Conservation (phyloP, 163 green algal genomes). For the Volvox carteri region DNA sequence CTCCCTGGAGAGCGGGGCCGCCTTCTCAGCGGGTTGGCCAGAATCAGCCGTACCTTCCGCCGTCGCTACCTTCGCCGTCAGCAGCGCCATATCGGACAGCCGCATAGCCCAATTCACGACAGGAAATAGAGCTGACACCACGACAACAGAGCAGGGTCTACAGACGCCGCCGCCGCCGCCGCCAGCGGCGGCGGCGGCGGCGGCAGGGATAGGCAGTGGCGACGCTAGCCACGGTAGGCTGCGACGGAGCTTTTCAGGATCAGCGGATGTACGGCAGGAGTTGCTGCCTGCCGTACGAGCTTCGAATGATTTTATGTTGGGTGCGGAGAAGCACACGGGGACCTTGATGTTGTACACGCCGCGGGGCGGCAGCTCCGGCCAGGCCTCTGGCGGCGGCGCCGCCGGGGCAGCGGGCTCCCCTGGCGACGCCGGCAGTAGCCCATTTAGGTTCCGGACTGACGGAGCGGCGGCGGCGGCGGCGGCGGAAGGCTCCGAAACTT, state of each 20-base stretch:
- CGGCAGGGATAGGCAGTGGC: neutral
- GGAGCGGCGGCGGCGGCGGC: neutral
- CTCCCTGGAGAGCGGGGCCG: neutral
- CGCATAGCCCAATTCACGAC: too few species aligned
- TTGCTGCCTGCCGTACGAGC: neutral
- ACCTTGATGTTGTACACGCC: neutral
- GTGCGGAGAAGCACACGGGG: neutral
- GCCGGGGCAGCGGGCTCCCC: neutral
- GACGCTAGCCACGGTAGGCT: neutral
- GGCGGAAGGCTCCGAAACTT: neutral
- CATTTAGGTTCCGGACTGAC: neutral
- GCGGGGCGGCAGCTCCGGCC: conserved; percentile 1
- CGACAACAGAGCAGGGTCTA: neutral
- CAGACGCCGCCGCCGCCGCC: neutral
- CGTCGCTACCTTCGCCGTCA: neutral
- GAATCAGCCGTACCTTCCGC: neutral
- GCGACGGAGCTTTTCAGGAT: neutral
- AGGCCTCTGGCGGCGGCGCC: neutral
- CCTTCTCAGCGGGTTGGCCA: neutral
- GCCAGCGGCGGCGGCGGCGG: neutral
- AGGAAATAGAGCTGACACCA: too few species aligned
- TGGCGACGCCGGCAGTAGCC: neutral
- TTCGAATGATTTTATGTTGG: neutral
- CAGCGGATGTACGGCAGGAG: neutral
- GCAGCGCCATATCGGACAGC: neutral